Conservation (phyloP, 2,329 filamentous ascomycete species). For the Clonostachys chloroleuca region DNA sequence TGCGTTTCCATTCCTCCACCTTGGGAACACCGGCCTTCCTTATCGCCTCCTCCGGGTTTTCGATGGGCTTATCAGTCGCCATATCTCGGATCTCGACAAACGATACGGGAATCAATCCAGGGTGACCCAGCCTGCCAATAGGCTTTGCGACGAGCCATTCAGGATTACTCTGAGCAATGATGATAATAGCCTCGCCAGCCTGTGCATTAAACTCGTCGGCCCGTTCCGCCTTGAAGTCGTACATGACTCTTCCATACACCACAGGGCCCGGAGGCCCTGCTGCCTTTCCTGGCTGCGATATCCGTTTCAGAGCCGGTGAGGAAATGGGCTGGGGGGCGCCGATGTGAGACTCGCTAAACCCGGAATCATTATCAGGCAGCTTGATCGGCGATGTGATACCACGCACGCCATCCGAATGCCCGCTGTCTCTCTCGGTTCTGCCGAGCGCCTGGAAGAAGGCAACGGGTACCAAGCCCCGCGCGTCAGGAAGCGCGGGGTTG, state of each 20-base stretch:
- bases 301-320: conserved; percentile 26
- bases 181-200: conserved; percentile 92
- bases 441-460: conserved; percentile 90
- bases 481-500: conserved; percentile 84
- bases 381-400: conserved; percentile 37
- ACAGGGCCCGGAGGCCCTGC: conserved; percentile 67
- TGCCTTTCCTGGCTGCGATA: conserved; percentile 37
- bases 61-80: conserved; percentile 76
- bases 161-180: conserved; percentile 96
- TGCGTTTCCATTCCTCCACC: conserved; percentile 99
- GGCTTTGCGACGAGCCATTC: conserved; percentile 99
- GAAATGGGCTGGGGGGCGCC: conserved; percentile 15
- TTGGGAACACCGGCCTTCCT: conserved; percentile 84
- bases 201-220: conserved; percentile 96
- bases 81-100: conserved; percentile 97
- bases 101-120: conserved; percentile 90
- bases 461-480: conserved; percentile 88
- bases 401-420: conserved; percentile 56
- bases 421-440: conserved; percentile 87
- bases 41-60: conserved; percentile 81
- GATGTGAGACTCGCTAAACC: conserved; percentile 50
- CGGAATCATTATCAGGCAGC: conserved; percentile 81
- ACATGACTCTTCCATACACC: conserved; percentile 96
- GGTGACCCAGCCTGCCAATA: conserved; percentile 94
- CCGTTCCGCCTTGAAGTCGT: conserved; percentile 91